Evolutionary conservation across 2,329 filamentous ascomycete genomes (phyloP), one percentile per base, ranked within the genome.

Genomic region (Alternaria consortialis): DNA sequence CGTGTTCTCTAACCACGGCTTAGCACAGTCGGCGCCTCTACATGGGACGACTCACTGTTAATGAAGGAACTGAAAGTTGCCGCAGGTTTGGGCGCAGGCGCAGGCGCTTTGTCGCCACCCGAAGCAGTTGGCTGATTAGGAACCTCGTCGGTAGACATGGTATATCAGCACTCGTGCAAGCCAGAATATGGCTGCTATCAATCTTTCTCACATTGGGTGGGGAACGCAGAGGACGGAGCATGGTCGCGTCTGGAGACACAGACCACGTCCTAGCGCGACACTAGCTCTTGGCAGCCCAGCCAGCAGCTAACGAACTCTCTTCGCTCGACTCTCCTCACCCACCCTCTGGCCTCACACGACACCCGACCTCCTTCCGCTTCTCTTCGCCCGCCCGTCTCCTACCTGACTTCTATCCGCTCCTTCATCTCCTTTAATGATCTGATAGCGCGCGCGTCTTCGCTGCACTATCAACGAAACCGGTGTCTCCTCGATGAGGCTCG

Each of bases 401-500:
- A 42, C 39, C 53, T 72, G 74, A 79, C 74, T 76, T 74, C 53
- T 32, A 51, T 57, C 60, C 63, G 29, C 63, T 51, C 55, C 36
- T 53, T 58, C 57, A 36, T 63, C 56, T 53, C 63, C 32, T 50
- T 68, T 58, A 20, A 69, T 69, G 66, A 53, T 59, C 63, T 71
- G 70, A 74, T 56, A 60, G 68, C 60, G 62, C 66, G 58, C 56
- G 55, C 60, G 39, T 57, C 59, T 61, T 54, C 64, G 54, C 58
- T 69, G 63, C 65, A 67, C 60, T 61, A 58, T 66, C 52, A 57
- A 48, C 62, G 61, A 39, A 64, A 58, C 76, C 80, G 74, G 80
- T 79, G 81, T 81, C 82, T 74, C 76, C 86, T 91, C 93, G 87
- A 96, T 96, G 92, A 87, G 91, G 87, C 89, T 91, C 84, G 90